Percentiles rank a stretch among this genome's conserved stretches.
Evolutionary conservation across 2,329 filamentous ascomycete genomes (phyloP).

Genomic region (Pseudogymnoascus sp.): DNA sequence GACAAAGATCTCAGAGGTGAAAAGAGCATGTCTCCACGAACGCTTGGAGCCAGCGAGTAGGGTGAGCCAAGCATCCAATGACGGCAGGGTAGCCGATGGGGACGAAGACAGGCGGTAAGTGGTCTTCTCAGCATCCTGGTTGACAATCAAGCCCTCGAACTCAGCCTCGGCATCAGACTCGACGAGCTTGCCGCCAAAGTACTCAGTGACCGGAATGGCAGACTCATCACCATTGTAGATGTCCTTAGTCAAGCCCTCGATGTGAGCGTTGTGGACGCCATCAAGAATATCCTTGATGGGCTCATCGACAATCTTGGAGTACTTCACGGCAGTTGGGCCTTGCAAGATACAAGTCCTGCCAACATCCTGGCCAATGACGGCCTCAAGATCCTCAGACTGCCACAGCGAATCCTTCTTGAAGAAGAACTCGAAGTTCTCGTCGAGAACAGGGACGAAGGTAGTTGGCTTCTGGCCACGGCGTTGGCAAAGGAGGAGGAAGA

Average conservation of each 20-base stretch:
- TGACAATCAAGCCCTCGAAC: constrained; percentile 78
- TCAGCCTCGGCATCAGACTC: constrained; percentile 67
- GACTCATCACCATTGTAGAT: constrained; percentile 69
- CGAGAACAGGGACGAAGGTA: constrained; percentile 89
- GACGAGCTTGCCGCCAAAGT: constrained; percentile 85
- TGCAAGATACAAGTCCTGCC: constrained; percentile 94
- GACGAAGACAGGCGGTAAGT: constrained; percentile 77
- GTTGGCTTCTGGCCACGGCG: constrained; percentile 91
- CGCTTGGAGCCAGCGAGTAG: constrained; percentile 79
- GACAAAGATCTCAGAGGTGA: constrained; percentile 87
- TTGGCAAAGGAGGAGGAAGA: constrained; percentile 90
- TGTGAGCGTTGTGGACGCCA: constrained; percentile 82
- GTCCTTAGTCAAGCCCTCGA: constrained; percentile 70
- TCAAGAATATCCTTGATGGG: constrained; percentile 93
- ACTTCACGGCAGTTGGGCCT: constrained; percentile 86
- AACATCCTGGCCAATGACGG: constrained; percentile 92
- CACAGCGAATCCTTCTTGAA: constrained; percentile 99
- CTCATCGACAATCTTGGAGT: constrained; percentile 84
- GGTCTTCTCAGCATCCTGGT: constrained; percentile 71
- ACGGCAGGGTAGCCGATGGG: constrained; percentile 67
- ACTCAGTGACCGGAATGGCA: constrained; percentile 79
- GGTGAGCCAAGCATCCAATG: constrained; percentile 76
- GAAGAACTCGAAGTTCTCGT: constrained; percentile 97
- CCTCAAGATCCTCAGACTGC: constrained; percentile 97
- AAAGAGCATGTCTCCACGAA: constrained; percentile 92